A percentile compares a stretch with the other conserved stretches of the same genome.
Conservation (phyloP, 1,139 yeast genomes). For the Lipomyces yarrowii region DNA sequence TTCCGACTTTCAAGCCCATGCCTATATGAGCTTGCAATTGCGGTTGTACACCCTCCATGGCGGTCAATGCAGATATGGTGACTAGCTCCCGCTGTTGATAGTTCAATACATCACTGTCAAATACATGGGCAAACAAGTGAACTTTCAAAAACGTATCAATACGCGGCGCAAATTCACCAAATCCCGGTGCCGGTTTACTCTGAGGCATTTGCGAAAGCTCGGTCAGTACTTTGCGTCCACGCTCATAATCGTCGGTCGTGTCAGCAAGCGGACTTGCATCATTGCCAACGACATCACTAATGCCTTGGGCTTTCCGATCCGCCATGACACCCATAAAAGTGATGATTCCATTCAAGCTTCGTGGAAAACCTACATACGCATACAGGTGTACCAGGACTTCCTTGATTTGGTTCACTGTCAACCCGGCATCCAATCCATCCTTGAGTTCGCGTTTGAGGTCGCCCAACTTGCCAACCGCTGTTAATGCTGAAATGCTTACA, state of each 20-base stretch:
- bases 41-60: neutral
- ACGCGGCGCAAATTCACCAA: constrained; percentile 3
- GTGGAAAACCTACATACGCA: neutral
- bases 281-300: neutral
- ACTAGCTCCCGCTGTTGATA: neutral
- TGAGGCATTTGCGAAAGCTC: neutral
- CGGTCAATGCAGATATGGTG: constrained; percentile 2
- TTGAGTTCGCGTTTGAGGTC: neutral
- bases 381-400: constrained; percentile 1
- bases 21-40: neutral
- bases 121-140: constrained; percentile 3
- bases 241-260: constrained; percentile 4
- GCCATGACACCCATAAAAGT: constrained; percentile 1
- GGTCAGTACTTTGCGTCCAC: neutral
- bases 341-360: neutral
- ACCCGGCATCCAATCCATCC: constrained; percentile 5
- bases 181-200: neutral
- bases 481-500: neutral
- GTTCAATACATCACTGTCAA: constrained; percentile 1
- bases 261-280: constrained; percentile 3
- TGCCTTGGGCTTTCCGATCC: constrained; percentile 1
- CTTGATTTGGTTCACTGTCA: constrained; percentile 6
- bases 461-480: neutral
- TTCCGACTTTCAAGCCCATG: neutral
- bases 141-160: neutral